Evolutionary conservation across 1,284 basidiomycete genomes (phyloP).

Genomic region (Amylostereum areolatum): DNA sequence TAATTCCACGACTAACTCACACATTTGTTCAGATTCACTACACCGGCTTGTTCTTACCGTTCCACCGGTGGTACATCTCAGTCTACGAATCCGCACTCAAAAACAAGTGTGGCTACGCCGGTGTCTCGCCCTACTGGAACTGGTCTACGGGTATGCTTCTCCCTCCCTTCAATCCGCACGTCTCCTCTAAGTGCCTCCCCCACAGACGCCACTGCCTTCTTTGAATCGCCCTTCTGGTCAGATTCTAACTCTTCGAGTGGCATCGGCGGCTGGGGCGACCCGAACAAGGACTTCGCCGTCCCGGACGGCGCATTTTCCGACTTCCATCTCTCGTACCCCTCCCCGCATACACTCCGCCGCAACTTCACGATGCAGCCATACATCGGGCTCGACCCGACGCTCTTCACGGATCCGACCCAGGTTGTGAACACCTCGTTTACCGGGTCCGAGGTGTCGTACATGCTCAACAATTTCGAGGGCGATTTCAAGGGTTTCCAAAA

Average conservation of each 20-base stretch:
- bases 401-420: conserved; percentile 17
- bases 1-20: background rate
- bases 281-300: conserved; percentile 23
- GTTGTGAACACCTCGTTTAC: conserved; percentile 27
- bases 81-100: conserved; percentile 26
- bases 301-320: conserved; percentile 27
- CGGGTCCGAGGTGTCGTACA: conserved; percentile 17
- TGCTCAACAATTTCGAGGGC: conserved; percentile 24
- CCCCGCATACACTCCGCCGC: conserved; percentile 27
- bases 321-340: conserved; percentile 26
- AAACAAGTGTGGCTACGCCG: conserved; percentile 27
- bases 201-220: conserved; percentile 27
- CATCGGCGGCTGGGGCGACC: conserved; percentile 33
- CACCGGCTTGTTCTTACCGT: conserved; percentile 30
- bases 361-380: conserved; percentile 30
- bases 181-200: conserved; percentile 11
- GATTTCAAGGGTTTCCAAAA: conserved; percentile 29
- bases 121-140: conserved; percentile 33
- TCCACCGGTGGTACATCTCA: conserved; percentile 31
- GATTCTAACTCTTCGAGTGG: conserved; percentile 24
- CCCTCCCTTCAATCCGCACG: conserved; percentile 4
- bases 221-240: conserved; percentile 23
- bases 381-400: conserved; percentile 10
- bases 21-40: conserved; percentile 26
- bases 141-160: conserved; percentile 26